These are phyloP conservation scores for Boletus rufocinnamomeus DNA, from an alignment of 768 basidiomycete species.

Conservation along the genomic window DNA sequence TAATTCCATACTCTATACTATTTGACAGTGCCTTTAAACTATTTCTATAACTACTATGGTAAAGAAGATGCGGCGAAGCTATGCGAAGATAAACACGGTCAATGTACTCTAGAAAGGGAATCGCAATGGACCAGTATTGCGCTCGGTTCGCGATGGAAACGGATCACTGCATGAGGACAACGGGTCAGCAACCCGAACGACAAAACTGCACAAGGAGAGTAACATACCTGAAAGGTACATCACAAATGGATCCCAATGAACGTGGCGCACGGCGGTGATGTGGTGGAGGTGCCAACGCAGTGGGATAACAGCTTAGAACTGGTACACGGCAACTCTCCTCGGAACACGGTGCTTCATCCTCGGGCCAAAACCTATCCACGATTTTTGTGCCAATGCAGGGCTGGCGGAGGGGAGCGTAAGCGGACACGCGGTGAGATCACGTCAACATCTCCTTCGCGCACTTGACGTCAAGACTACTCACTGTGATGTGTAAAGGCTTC, in stretches of 20 bases:
- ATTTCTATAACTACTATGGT: constrained; percentile 13
- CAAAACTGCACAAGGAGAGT: neutral
- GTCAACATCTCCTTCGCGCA: constrained; percentile 8
- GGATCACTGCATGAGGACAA: constrained; percentile 17
- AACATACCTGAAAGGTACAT: constrained; percentile 20
- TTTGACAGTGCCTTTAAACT: constrained; percentile 21
- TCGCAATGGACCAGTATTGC: constrained; percentile 20
- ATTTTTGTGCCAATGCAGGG: constrained; percentile 33
- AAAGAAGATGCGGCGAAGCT: neutral
- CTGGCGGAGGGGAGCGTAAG: constrained; percentile 14
- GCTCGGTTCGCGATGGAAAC: constrained; percentile 20
- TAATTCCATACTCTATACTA: constrained; percentile 19
- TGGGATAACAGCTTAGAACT: constrained; percentile 15
- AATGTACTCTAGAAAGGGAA: constrained; percentile 31
- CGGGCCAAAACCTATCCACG: constrained; percentile 34
- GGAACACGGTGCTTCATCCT: constrained; percentile 25
- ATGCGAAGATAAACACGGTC: neutral
- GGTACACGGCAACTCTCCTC: constrained; percentile 22
- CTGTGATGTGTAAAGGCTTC: constrained; percentile 6
- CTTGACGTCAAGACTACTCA: constrained; percentile 18
- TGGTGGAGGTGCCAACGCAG: constrained; percentile 31
- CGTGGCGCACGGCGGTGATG: constrained; percentile 30
- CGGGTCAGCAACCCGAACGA: neutral
- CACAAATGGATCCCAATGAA: constrained; percentile 11
- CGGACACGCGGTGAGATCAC: neutral